Percentiles rank a stretch among this genome's conserved stretches.
These are phyloP conservation scores for Termitomyces titanicus DNA, from an alignment of 768 basidiomycete genomes.

Conservation along the genomic window DNA sequence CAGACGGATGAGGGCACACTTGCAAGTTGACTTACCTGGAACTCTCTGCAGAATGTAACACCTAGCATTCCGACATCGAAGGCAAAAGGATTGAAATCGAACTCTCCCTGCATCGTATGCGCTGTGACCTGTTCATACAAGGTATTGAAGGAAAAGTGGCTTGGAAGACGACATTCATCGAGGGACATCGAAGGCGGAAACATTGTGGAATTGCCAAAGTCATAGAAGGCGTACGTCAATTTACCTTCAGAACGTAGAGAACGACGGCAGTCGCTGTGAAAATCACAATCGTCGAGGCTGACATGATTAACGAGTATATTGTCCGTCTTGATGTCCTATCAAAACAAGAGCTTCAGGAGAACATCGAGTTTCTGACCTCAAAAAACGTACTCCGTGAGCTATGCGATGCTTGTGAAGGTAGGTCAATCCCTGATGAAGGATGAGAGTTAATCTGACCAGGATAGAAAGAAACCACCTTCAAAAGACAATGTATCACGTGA, in stretches of 20 bases:
- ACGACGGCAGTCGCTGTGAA: background rate
- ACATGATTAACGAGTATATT: conserved; percentile 20
- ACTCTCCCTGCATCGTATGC: conserved; percentile 21
- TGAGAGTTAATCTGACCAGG: background rate
- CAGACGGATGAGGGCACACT: background rate
- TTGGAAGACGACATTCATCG: conserved; percentile 11
- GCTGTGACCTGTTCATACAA: background rate
- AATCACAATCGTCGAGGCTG: background rate
- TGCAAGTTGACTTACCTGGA: background rate
- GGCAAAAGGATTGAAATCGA: conserved; percentile 23
- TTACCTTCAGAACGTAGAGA: conserved; percentile 9
- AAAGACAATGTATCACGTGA: conserved; percentile 13
- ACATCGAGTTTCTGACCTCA: too few species aligned
- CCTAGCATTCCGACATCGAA: conserved; percentile 16
- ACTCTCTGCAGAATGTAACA: background rate
- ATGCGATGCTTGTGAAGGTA: conserved; percentile 18
- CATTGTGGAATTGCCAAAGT: conserved; percentile 19
- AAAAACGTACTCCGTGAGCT: conserved; percentile 17
- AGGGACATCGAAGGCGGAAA: conserved; percentile 8
- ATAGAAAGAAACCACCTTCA: conserved; percentile 12
- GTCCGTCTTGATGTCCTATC: background rate
- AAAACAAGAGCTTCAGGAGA: too few species aligned
- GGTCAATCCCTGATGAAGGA: conserved; percentile 9
- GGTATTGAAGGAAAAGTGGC: background rate
- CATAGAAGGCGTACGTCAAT: conserved; percentile 19